phyloP scores from a whole-genome alignment of 164 flowering plant species.

The Magnolia kwangsiensis region DNA sequence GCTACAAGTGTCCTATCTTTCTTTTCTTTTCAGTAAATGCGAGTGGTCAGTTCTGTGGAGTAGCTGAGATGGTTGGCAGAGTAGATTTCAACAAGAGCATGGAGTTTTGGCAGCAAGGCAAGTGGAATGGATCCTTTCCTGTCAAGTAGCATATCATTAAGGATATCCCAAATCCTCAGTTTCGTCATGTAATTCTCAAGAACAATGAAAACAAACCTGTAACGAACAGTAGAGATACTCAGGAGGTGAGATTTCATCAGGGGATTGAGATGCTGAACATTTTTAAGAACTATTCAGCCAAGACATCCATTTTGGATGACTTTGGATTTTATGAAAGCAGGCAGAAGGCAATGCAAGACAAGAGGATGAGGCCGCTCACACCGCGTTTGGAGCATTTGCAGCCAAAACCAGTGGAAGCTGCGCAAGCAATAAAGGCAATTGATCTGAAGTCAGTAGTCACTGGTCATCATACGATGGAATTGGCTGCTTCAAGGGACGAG shows the following conservation, averaged over 20 bases:
- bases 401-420: constrained; percentile 2
- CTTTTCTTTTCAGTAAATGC: constrained; percentile 87
- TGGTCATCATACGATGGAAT: neutral
- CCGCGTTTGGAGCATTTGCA: constrained; percentile 24
- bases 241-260: constrained; percentile 58
- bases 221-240: constrained; percentile 78
- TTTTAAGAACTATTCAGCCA: constrained; percentile 52
- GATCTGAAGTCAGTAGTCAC: constrained; percentile 2
- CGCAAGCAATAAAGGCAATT: neutral
- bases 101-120: constrained; percentile 92
- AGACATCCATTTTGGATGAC: constrained; percentile 79
- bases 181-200: constrained; percentile 65
- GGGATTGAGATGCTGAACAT: constrained; percentile 72
- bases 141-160: constrained; percentile 85
- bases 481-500: constrained; percentile 4
- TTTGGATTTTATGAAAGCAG: constrained; percentile 81
- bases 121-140: constrained; percentile 77
- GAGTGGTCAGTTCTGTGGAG: constrained; percentile 86
- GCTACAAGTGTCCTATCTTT: constrained; percentile 56
- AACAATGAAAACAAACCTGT: constrained; percentile 77
- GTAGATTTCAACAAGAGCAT: constrained; percentile 64
- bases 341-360: constrained; percentile 70
- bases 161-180: constrained; percentile 66
- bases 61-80: constrained; percentile 77
- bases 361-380: constrained; percentile 40